Base-by-base conservation (phyloP, 2,329 filamentous ascomycete species). In the Exophiala lecanii-corni region DNA sequence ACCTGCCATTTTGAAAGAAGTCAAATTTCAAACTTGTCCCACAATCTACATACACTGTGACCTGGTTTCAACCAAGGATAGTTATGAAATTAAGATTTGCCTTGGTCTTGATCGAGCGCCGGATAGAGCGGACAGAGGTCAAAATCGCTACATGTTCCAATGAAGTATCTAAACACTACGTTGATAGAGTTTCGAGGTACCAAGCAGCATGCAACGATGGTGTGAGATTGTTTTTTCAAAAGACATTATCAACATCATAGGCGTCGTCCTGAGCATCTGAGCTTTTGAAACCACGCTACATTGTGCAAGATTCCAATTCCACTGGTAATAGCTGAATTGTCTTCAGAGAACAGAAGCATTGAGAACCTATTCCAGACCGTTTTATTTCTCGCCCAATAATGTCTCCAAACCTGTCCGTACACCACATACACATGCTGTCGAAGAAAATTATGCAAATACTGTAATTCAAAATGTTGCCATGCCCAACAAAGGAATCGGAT, bases 401-500 rank as follows among this genome's bases (percentile, higher is more conserved):
- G 23, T 35, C 33, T 17, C 33, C 33, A 35, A 35, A 19, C 33
- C 33, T 17, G 12, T 35, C 33, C 33, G 19, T 35, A 17, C 33
- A 17, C 33, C 33, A 26, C 23, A 35, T 15, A 17, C 17, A 35
- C 15, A 35, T 13, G 30, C 16, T 35, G 33, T 15, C 18, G 33
- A 18, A 18, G 33, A 35, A 35, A 35, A 35, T 35, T 35, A 35
- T 35, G 33, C 33, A 35, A 20, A 26, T 26, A 26, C 18, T 35
- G 33, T 17, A 33, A 35, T 12, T 17, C 18, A 35, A 18, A 35
- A 20, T 10, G 18, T 18, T 35, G 33, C 17, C 33, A 35, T 35
- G 7, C 15, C 33, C 18, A 17, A 17, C 33, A 17, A 35, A 10
- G 12, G 23, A 17, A 35, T 17, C 17, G 13, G 33, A 10, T 20